Percentiles rank a stretch among this genome's conserved stretches.
These are phyloP conservation scores for Irpex rosettiformis DNA, from an alignment of 1,284 basidiomycete species.

Conservation along the genomic window DNA sequence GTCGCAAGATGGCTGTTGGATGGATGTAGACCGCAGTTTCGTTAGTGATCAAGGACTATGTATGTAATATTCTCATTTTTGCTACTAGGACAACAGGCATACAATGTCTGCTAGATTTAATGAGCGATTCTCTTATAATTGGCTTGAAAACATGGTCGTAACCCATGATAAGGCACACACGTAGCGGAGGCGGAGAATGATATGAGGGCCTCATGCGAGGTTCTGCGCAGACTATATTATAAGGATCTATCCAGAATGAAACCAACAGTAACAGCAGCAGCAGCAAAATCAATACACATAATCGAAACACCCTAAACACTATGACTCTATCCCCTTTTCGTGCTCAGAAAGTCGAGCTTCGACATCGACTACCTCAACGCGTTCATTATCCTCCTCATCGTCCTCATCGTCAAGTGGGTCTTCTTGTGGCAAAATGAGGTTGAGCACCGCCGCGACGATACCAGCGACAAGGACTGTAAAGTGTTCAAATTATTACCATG, in stretches of 20 bases:
- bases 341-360: slow-evolving; percentile 21
- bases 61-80: too few species aligned
- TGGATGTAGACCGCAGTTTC: too few species aligned
- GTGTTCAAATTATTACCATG: slow-evolving; percentile 8
- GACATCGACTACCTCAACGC: slow-evolving; percentile 26
- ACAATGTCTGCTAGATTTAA: too few species aligned
- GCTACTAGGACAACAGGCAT: too few species aligned
- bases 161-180: too few species aligned
- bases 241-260: not conserved
- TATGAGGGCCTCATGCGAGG: not conserved
- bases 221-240: not conserved
- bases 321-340: slow-evolving; percentile 15
- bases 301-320: not conserved
- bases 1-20: not conserved
- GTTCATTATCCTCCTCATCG: slow-evolving; percentile 11
- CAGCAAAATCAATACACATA: not conserved
- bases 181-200: too few species aligned
- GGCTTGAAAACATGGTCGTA: too few species aligned
- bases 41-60: too few species aligned
- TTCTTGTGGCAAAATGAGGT: slow-evolving; percentile 60
- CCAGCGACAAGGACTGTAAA: slow-evolving; percentile 60
- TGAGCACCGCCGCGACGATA: slow-evolving; percentile 62
- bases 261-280: not conserved
- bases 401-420: slow-evolving; percentile 31
- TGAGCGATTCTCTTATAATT: too few species aligned